A percentile compares a stretch with the other conserved stretches of the same genome.
Conservation (phyloP, 2,329 filamentous ascomycete genomes). For the Neofusicoccum laricinum region DNA sequence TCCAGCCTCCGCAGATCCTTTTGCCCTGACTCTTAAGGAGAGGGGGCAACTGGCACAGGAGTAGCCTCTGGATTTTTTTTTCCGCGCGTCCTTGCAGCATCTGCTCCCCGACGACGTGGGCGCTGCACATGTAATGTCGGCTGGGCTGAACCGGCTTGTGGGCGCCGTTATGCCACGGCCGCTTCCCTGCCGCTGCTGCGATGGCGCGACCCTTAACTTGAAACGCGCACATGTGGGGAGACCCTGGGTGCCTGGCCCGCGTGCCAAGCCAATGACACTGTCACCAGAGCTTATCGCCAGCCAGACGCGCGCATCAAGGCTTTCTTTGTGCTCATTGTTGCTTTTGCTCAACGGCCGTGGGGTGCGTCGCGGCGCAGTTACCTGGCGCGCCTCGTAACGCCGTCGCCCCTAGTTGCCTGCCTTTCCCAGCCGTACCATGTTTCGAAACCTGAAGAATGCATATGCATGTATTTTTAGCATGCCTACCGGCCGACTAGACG, state of each 20-base stretch:
- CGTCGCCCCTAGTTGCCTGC: not conserved
- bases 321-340: not conserved
- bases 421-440: not conserved
- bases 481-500: not conserved
- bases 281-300: not conserved
- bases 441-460: slow-evolving; percentile 10
- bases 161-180: not conserved
- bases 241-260: slow-evolving; percentile 2
- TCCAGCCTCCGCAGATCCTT: slow-evolving; percentile 6
- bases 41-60: not conserved
- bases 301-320: not conserved
- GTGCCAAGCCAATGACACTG: not conserved
- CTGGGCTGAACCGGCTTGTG: not conserved
- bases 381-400: not conserved
- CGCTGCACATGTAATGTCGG: not conserved
- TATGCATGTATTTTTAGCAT: slow-evolving; percentile 10
- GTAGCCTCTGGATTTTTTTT: not conserved
- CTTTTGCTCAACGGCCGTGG: not conserved
- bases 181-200: not conserved
- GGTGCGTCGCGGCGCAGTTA: not conserved
- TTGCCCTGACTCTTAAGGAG: slow-evolving; percentile 2
- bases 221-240: slow-evolving; percentile 7
- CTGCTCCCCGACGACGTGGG: not conserved
- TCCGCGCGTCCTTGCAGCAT: slow-evolving; percentile 1
- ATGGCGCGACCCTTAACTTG: slow-evolving; percentile 9